A percentile compares a stretch with the other conserved stretches of the same genome.
These are phyloP conservation scores for Colletotrichum acutatum DNA, from an alignment of 2,329 filamentous ascomycete species.

Conservation along the genomic window DNA sequence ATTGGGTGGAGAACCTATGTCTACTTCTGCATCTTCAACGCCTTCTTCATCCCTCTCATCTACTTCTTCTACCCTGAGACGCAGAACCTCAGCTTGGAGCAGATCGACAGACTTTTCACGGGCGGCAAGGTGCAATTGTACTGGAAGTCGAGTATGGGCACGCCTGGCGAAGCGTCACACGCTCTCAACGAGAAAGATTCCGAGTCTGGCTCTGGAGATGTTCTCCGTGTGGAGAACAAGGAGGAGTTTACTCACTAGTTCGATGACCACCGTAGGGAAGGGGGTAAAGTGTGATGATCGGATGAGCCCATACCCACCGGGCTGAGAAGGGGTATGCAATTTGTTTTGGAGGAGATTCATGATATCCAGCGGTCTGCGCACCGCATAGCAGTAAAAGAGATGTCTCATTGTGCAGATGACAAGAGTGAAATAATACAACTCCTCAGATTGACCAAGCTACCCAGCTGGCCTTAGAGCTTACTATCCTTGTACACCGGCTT, in stretches of 20 bases:
- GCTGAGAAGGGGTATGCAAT: background rate
- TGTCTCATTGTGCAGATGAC: too few species aligned
- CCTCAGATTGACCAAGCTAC: background rate
- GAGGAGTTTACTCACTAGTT: background rate
- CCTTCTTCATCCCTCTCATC: slow-evolving; percentile 53
- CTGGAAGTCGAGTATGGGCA: slow-evolving; percentile 46
- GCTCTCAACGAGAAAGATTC: slow-evolving; percentile 23
- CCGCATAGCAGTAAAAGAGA: background rate
- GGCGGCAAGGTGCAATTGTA: slow-evolving; percentile 45
- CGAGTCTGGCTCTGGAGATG: slow-evolving; percentile 24
- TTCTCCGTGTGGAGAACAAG: slow-evolving; percentile 33
- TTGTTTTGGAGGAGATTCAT: background rate
- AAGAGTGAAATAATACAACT: background rate
- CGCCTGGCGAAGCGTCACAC: slow-evolving; percentile 39
- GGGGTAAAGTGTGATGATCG: background rate
- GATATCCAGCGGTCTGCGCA: background rate
- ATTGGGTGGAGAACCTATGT: slow-evolving; percentile 52
- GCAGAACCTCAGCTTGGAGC: slow-evolving; percentile 58
- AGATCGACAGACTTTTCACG: slow-evolving; percentile 56
- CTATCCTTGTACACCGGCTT: slow-evolving; percentile 74
- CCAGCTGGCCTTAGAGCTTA: slow-evolving; percentile 59
- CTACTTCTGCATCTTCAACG: slow-evolving; percentile 51
- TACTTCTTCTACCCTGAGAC: slow-evolving; percentile 63
- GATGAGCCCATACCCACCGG: background rate
- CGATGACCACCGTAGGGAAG: background rate